Percentiles rank a stretch among this genome's conserved stretches.
These are phyloP conservation scores for Neopestalotiopsis sp. DNA, from an alignment of 2,329 filamentous ascomycete genomes.

Conservation along the genomic window DNA sequence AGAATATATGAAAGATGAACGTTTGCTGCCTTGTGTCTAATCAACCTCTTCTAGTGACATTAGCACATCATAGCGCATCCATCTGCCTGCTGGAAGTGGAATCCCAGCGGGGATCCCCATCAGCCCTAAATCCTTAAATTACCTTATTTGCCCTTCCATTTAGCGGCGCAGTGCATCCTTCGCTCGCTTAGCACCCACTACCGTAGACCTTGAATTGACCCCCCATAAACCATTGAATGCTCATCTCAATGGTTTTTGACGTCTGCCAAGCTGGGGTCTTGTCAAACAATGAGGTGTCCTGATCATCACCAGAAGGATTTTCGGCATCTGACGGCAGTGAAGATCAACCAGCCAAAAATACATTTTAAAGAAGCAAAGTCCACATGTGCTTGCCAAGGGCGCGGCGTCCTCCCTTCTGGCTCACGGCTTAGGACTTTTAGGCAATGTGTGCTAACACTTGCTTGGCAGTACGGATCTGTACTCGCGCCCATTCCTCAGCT, in stretches of 20 bases:
- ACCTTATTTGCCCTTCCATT: slow-evolving; percentile 4
- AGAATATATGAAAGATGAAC: no score
- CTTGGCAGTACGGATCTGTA: no score
- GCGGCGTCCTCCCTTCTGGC: no score
- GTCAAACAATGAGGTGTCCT: not conserved
- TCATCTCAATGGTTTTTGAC: not conserved
- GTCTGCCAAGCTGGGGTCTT: not conserved
- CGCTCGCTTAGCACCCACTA: not conserved
- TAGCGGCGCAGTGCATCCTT: not conserved
- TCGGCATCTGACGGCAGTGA: not conserved
- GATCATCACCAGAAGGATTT: not conserved
- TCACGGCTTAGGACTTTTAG: no score
- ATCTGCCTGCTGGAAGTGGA: not conserved
- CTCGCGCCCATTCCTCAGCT: no score
- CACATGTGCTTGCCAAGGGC: not conserved
- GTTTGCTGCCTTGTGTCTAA: no score
- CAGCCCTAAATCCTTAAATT: slow-evolving; percentile 10
- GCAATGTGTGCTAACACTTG: no score
- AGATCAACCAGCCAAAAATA: not conserved
- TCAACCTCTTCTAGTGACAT: no score
- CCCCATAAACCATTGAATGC: not conserved
- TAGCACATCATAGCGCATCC: no score
- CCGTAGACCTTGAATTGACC: not conserved
- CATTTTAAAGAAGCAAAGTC: not conserved
- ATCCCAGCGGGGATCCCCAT: not conserved